Evolutionary conservation across 495 filamentous ascomycete species (phyloP).

Genomic region (Penicillium ucsense): DNA sequence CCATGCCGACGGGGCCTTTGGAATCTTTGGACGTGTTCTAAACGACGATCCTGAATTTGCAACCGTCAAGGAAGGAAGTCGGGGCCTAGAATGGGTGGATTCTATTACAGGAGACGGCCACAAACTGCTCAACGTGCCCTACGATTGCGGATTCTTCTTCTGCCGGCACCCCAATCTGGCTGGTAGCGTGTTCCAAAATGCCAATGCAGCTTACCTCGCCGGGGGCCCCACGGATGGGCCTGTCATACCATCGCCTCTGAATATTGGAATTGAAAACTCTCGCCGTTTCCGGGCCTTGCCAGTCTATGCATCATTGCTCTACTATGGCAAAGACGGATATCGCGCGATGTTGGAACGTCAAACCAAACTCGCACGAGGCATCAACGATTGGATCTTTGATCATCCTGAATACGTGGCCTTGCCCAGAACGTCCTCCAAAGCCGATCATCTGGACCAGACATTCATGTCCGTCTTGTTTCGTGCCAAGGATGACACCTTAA

Average conservation of each 20-base stretch:
- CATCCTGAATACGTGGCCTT: slow-evolving; percentile 57
- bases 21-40: slow-evolving; percentile 65
- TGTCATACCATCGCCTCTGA: slow-evolving; percentile 67
- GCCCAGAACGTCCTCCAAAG: slow-evolving; percentile 31
- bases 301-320: slow-evolving; percentile 71
- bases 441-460: slow-evolving; percentile 35
- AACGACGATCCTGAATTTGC: slow-evolving; percentile 50
- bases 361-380: slow-evolving; percentile 55
- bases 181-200: slow-evolving; percentile 64
- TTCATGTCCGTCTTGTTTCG: slow-evolving; percentile 77
- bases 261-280: slow-evolving; percentile 87
- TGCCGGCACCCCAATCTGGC: slow-evolving; percentile 50
- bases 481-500: slow-evolving; percentile 59
- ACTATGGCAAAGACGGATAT: slow-evolving; percentile 65
- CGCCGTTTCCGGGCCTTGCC: slow-evolving; percentile 82
- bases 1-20: slow-evolving; percentile 88
- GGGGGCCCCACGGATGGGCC: slow-evolving; percentile 21
- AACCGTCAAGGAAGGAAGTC: slow-evolving; percentile 40
- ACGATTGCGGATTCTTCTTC: slow-evolving; percentile 88
- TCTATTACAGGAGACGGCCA: slow-evolving; percentile 82
- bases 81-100: slow-evolving; percentile 74
- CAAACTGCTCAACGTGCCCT: slow-evolving; percentile 92
- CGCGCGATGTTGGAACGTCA: slow-evolving; percentile 61
- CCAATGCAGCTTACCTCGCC: slow-evolving; percentile 75
- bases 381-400: slow-evolving; percentile 52